A percentile compares a stretch with the other conserved stretches of the same genome.
These are phyloP conservation scores for Solanum hybrid DNA, from an alignment of 305 asterid genomes.

Conservation along the genomic window DNA sequence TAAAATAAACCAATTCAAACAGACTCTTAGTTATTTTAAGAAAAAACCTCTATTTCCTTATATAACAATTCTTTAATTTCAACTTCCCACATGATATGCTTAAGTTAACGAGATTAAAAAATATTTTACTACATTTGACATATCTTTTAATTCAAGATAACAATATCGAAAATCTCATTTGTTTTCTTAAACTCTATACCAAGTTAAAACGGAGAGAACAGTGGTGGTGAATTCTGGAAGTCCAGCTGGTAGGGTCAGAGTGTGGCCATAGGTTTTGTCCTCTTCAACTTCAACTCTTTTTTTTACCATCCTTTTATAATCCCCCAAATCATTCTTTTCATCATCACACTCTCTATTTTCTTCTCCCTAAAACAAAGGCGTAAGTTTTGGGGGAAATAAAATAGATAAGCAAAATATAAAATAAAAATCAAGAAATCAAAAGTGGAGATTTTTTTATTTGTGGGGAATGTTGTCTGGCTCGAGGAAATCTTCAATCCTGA, in stretches of 20 bases:
- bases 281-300: not conserved
- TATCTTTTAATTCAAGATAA: not conserved
- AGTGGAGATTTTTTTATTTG: slow-evolving; percentile 2
- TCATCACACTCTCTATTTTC: not conserved
- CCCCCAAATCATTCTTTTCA: not conserved
- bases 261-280: not conserved
- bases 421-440: not conserved
- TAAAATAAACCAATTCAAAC: not conserved
- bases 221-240: not conserved
- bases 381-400: slow-evolving; percentile 5
- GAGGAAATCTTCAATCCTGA: slow-evolving; percentile 14
- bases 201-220: not conserved
- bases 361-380: not conserved
- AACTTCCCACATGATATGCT: not conserved
- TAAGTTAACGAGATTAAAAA: too few species aligned
- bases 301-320: not conserved
- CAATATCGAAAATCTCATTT: not conserved
- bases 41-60: not conserved
- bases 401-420: not conserved
- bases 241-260: not conserved
- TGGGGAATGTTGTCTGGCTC: slow-evolving; percentile 30
- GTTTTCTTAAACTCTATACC: not conserved
- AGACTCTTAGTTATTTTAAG: too few species aligned
- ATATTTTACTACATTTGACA: not conserved
- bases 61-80: too few species aligned